These are phyloP conservation scores for Fusarium sp. DNA, from an alignment of 2,329 filamentous ascomycete species.

Conservation along the genomic window DNA sequence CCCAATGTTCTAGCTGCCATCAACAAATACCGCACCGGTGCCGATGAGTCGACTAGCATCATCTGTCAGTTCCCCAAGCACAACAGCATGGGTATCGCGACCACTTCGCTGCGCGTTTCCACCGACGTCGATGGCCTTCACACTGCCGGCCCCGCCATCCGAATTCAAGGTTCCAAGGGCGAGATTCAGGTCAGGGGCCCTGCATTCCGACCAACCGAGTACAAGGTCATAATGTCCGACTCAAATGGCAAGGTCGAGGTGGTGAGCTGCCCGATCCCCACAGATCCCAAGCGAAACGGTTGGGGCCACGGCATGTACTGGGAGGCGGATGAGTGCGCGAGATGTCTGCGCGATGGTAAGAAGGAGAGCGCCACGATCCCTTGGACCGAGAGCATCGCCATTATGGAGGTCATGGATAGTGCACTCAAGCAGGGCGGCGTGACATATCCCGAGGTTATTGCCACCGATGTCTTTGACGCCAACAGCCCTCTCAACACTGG, in stretches of 20 bases:
- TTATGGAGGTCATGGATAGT: constrained; percentile 80
- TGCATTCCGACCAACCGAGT: constrained; percentile 74
- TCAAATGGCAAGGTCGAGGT: constrained; percentile 60
- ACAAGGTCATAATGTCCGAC: constrained; percentile 69
- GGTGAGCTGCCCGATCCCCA: constrained; percentile 65
- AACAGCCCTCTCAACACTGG: constrained; percentile 72
- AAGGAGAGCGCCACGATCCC: constrained; percentile 78
- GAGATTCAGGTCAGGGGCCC: constrained; percentile 84
- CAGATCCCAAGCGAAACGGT: constrained; percentile 57
- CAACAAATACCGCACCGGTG: constrained; percentile 77
- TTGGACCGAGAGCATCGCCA: constrained; percentile 80
- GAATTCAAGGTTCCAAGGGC: constrained; percentile 82
- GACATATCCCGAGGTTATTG: constrained; percentile 65
- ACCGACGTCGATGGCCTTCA: constrained; percentile 71
- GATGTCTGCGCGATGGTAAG: constrained; percentile 79
- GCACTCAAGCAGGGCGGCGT: constrained; percentile 65
- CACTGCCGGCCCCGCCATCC: constrained; percentile 72
- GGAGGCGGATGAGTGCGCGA: constrained; percentile 83
- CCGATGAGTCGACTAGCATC: constrained; percentile 82
- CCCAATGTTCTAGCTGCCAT: constrained; percentile 77
- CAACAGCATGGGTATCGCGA: constrained; percentile 77
- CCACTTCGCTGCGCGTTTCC: constrained; percentile 71
- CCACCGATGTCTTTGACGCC: constrained; percentile 67
- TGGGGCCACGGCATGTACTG: constrained; percentile 88
- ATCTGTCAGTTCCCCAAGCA: constrained; percentile 78